Percentiles rank a stretch among this genome's conserved stretches.
These are phyloP conservation scores for Pyricularia pennisetigena DNA, from an alignment of 2,329 filamentous ascomycete species.

Conservation along the genomic window DNA sequence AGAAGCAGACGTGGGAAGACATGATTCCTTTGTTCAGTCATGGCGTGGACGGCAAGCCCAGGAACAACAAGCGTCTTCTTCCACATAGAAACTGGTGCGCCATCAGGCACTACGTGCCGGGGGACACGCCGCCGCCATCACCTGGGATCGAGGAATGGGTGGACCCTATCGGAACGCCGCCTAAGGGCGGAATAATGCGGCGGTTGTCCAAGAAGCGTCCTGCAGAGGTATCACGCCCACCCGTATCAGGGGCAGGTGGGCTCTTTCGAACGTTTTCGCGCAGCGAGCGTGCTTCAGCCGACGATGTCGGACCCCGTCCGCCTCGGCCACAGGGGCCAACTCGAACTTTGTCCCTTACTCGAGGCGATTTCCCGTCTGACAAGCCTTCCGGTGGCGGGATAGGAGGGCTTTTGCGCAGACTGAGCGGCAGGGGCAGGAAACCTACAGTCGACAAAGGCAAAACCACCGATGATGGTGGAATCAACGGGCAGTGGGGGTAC, in stretches of 20 bases:
- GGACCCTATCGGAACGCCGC: conserved; percentile 6
- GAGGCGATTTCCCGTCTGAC: not conserved
- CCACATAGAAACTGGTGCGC: conserved; percentile 94
- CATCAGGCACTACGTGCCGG: conserved; percentile 75
- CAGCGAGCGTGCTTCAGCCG: conserved; percentile 22
- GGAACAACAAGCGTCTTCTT: conserved; percentile 85
- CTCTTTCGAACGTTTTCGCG: conserved; percentile 36
- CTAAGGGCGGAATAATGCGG: conserved; percentile 31
- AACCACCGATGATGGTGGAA: conserved; percentile 37
- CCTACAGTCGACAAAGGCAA: conserved; percentile 10
- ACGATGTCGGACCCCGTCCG: conserved; percentile 9
- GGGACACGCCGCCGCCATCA: conserved; percentile 60
- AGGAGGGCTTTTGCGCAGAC: conserved; percentile 17
- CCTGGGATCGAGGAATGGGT: conserved; percentile 39
- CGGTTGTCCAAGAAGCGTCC: conserved; percentile 30
- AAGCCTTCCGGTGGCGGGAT: conserved; percentile 11
- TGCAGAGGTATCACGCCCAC: conserved; percentile 35
- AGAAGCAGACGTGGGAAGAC: conserved; percentile 72
- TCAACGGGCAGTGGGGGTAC: conserved; percentile 43
- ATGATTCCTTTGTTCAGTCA: conserved; percentile 91
- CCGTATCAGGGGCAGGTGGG: conserved; percentile 32
- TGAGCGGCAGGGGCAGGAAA: conserved; percentile 30
- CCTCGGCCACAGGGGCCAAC: conserved; percentile 18
- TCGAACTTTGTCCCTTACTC: conserved; percentile 2
- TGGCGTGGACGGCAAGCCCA: conserved; percentile 78